Base-by-base conservation (phyloP, 2,329 filamentous ascomycete species). In the Geosmithia putterillii region DNA sequence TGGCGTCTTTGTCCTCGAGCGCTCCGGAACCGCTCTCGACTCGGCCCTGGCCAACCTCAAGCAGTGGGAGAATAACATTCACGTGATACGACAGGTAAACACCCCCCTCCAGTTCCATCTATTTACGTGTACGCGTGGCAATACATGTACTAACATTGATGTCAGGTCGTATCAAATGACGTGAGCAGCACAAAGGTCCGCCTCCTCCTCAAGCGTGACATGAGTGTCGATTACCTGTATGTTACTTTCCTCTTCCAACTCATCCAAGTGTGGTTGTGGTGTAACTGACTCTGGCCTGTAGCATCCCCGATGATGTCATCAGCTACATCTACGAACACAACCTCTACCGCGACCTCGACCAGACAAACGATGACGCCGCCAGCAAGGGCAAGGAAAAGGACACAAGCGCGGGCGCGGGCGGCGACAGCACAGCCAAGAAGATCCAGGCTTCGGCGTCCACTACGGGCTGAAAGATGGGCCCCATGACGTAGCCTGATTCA, bases 1-100 rank as follows among this genome's bases (percentile, higher is more conserved):
- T 57, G 84, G 84, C 41, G 78, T 82, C 21, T 86, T 89, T 57
- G 83, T 88, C 48, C 74, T 89, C 18, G 83, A 94, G 69, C 76
- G 88, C 19, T 81, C 80, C 36, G 89, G 88, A 38, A 94, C 87
- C 19, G 86, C 94, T 55, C 83, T 94, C 41, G 85, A 94, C 48
- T 85, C 94, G 56, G 88, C 89, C 2, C 71, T 95, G 39, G 80
- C 83, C n/a, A 82, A 78, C 38, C 69, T 95, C 40, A 81, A 87
- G 57, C 76, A 79, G 47, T 95, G 83, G 76, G 81, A 86, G 54
- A 78, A 88, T 53, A 92, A 94, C 52, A 80, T 95, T 47, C 81
- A 86, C 56, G 83, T 94, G 43, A 90, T 95, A 49, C 83, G 86
- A 45, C 59, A 62, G 53, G 59, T 58, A 48, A 43, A 12, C 15